Evolutionary conservation across 1,139 yeast genomes (phyloP).

Genomic region (Starmera stellimalicola): DNA sequence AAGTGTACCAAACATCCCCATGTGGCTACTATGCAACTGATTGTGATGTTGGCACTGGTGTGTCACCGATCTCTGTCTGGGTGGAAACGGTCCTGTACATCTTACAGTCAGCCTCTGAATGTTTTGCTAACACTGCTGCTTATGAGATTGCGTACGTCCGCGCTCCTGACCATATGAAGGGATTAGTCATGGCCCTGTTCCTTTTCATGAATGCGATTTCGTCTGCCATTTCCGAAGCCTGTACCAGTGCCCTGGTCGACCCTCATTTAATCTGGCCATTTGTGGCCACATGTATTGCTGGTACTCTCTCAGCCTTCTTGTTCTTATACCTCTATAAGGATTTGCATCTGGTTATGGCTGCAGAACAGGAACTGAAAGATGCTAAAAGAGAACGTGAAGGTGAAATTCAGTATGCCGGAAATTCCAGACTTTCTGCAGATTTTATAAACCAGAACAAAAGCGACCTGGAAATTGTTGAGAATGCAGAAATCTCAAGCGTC

Average conservation of each 20-base stretch:
- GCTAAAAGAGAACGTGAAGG: slow-evolving; percentile 4
- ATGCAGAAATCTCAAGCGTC: too few species aligned
- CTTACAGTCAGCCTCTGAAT: slow-evolving; percentile 56
- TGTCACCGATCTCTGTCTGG: slow-evolving; percentile 51
- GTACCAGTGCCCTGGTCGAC: slow-evolving; percentile 43
- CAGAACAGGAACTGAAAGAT: slow-evolving; percentile 25
- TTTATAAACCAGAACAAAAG: too few species aligned
- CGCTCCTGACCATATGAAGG: slow-evolving; percentile 59
- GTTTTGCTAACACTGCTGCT: slow-evolving; percentile 59
- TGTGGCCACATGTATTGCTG: slow-evolving; percentile 39
- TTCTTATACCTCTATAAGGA: slow-evolving; percentile 43
- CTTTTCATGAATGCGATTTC: slow-evolving; percentile 50
- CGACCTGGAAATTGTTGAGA: too few species aligned
- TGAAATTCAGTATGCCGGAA: too few species aligned
- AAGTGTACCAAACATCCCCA: slow-evolving; percentile 65
- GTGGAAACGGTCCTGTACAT: slow-evolving; percentile 40
- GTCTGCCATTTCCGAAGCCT: slow-evolving; percentile 49
- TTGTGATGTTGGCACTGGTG: slow-evolving; percentile 34
- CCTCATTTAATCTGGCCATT: slow-evolving; percentile 50
- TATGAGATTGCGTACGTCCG: slow-evolving; percentile 65
- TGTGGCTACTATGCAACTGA: slow-evolving; percentile 45
- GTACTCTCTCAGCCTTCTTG: slow-evolving; percentile 31
- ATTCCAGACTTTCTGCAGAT: too few species aligned
- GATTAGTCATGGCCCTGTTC: slow-evolving; percentile 59
- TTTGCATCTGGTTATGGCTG: slow-evolving; percentile 42